Percentiles rank a stretch among this genome's conserved stretches.
Conservation (phyloP, 2,329 filamentous ascomycete genomes). For the Cercospora citrullina region DNA sequence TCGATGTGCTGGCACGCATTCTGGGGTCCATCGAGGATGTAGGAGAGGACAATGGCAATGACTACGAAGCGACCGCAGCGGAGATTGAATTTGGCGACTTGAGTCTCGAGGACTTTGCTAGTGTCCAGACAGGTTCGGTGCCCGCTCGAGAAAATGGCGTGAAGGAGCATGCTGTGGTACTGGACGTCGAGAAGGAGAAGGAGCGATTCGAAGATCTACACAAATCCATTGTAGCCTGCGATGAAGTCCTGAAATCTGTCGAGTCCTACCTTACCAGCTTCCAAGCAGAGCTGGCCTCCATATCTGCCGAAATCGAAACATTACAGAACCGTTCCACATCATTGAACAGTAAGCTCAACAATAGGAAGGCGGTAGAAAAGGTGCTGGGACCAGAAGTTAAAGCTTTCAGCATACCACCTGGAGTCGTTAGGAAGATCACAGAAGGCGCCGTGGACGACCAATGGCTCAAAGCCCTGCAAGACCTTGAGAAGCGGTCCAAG, state of each 20-base stretch:
- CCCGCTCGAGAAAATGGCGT: conserved; percentile 31
- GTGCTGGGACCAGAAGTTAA: conserved; percentile 85
- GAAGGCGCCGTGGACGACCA: conserved; percentile 87
- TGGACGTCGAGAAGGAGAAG: conserved; percentile 72
- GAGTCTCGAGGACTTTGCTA: conserved; percentile 71
- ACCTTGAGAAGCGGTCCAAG: conserved; percentile 76
- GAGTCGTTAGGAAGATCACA: conserved; percentile 78
- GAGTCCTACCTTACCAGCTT: conserved; percentile 91
- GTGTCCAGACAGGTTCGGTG: conserved; percentile 33
- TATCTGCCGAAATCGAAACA: conserved; percentile 93
- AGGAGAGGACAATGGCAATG: conserved; percentile 42
- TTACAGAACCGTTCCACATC: conserved; percentile 82
- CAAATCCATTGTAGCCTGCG: conserved; percentile 82
- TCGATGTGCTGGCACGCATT: conserved; percentile 66
- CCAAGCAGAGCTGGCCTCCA: conserved; percentile 84
- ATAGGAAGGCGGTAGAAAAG: conserved; percentile 85
- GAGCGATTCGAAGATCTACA: conserved; percentile 88
- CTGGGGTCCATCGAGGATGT: conserved; percentile 45
- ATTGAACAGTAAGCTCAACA: conserved; percentile 81
- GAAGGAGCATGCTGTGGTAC: conserved; percentile 27
- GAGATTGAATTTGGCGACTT: conserved; percentile 78
- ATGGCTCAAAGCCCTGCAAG: conserved; percentile 80
- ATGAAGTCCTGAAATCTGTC: conserved; percentile 89
- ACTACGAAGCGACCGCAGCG: conserved; percentile 51
- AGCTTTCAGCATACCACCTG: conserved; percentile 83